These are phyloP conservation scores for Hyaloscypha variabilis DNA, from an alignment of 495 filamentous ascomycete genomes.

Conservation along the genomic window DNA sequence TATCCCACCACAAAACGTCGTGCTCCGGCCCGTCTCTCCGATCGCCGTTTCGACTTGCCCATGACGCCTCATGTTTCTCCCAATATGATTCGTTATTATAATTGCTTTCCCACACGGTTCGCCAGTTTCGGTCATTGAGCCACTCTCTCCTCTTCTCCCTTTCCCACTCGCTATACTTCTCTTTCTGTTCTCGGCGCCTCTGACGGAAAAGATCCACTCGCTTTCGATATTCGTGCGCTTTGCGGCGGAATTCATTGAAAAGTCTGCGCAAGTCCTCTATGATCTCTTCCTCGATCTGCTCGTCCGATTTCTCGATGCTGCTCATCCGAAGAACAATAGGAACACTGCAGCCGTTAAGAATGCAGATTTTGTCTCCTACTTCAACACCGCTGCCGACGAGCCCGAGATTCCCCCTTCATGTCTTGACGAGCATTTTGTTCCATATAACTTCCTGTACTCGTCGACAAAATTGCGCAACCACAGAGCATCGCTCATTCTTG, in stretches of 20 bases:
- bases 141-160: no score
- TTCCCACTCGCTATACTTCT: no score
- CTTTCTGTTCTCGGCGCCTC: no score
- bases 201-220: no score
- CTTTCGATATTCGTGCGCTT: no score
- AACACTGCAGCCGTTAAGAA: slow-evolving; percentile 7
- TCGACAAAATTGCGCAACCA: slow-evolving; percentile 41
- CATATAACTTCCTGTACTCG: slow-evolving; percentile 45
- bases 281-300: neutral
- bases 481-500: slow-evolving; percentile 36
- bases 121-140: no score
- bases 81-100: no score
- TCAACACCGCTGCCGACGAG: neutral
- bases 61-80: no score
- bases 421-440: slow-evolving; percentile 38
- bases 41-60: no score
- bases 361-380: neutral
- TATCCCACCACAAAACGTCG: no score
- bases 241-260: neutral
- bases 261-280: neutral
- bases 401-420: slow-evolving; percentile 15
- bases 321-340: neutral
- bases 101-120: no score
- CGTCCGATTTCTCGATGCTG: neutral
- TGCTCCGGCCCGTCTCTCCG: no score